Percentiles rank a stretch among this genome's conserved stretches.
phyloP scores from a whole-genome alignment of 2,329 filamentous ascomycete genomes.

The Neopestalotiopsis rosae region DNA sequence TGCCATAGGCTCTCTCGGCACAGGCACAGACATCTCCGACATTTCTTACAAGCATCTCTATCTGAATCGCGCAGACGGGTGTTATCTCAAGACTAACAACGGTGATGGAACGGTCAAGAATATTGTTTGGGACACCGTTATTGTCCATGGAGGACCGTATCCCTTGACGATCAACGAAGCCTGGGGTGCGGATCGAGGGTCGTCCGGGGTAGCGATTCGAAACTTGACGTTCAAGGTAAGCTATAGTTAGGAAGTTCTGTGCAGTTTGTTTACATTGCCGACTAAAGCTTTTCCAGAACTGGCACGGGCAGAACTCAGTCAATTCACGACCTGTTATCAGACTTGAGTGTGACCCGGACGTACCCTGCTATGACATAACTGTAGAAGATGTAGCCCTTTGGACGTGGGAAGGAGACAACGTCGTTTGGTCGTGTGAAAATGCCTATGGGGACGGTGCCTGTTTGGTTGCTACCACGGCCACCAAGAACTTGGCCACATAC shows the following conservation, averaged over 20 bases:
- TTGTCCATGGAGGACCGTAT: slow-evolving; percentile 64
- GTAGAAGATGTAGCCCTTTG: not conserved
- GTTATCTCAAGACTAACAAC: slow-evolving; percentile 62
- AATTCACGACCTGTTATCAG: not conserved
- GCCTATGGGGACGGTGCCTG: not conserved
- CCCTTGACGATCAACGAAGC: slow-evolving; percentile 58
- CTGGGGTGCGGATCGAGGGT: slow-evolving; percentile 51
- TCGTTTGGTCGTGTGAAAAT: not conserved
- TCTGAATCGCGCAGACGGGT: not conserved
- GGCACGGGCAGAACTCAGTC: not conserved
- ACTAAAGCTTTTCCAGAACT: not conserved
- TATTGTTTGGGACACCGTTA: slow-evolving; percentile 60
- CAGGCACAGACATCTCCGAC: slow-evolving; percentile 33
- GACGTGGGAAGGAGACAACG: not conserved
- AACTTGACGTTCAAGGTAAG: slow-evolving; percentile 50
- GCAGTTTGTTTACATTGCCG: not conserved
- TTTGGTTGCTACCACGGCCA: not conserved
- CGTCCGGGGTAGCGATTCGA: slow-evolving; percentile 55
- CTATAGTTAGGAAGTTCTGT: no score
- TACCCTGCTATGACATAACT: slow-evolving; percentile 1
- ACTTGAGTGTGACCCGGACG: not conserved
- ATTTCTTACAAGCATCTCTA: not conserved
- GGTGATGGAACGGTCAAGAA: slow-evolving; percentile 58
- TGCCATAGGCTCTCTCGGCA: slow-evolving; percentile 56
- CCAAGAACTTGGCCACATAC: not conserved